These are phyloP conservation scores for Spizellomyces sp. DNA, from an alignment of 192 early-diverging fungal species.

Conservation along the genomic window DNA sequence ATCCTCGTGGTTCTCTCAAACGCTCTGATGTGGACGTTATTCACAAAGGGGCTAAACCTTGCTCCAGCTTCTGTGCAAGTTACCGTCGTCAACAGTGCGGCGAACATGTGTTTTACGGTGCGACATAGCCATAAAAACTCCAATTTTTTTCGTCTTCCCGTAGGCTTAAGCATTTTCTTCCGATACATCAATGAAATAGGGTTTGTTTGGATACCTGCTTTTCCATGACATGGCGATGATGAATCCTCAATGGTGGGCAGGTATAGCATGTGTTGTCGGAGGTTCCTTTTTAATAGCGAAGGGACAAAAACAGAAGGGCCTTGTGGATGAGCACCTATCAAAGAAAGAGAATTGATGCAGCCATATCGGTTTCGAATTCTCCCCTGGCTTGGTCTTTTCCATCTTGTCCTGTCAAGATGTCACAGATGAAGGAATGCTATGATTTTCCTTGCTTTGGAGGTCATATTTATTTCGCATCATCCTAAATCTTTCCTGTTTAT, in stretches of 20 bases:
- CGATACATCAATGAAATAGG: slow-evolving; percentile 43
- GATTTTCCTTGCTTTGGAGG: too few relatives aligned
- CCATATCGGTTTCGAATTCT: too few relatives aligned
- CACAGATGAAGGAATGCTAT: too few relatives aligned
- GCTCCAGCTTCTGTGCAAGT: slow-evolving; percentile 76
- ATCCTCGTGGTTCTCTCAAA: slow-evolving; percentile 69
- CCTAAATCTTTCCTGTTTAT: too few relatives aligned
- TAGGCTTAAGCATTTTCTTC: background rate
- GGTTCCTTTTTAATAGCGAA: slow-evolving; percentile 59
- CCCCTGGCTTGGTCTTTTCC: too few relatives aligned
- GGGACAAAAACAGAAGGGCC: slow-evolving; percentile 18
- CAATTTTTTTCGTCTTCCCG: slow-evolving; percentile 2
- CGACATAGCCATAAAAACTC: background rate
- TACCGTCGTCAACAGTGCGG: slow-evolving; percentile 75
- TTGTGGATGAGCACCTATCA: too few relatives aligned
- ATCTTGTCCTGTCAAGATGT: too few relatives aligned
- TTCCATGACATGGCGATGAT: slow-evolving; percentile 69
- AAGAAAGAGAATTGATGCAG: too few relatives aligned
- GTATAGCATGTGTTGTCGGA: slow-evolving; percentile 71
- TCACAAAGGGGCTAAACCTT: slow-evolving; percentile 79
- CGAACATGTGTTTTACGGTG: slow-evolving; percentile 74
- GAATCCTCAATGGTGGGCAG: slow-evolving; percentile 82
- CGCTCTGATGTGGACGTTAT: slow-evolving; percentile 84
- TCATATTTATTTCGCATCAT: too few relatives aligned
- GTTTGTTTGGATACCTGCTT: slow-evolving; percentile 67